Base-by-base conservation (phyloP, 208 protist genomes). In the Wallacemonas collosoma region DNA sequence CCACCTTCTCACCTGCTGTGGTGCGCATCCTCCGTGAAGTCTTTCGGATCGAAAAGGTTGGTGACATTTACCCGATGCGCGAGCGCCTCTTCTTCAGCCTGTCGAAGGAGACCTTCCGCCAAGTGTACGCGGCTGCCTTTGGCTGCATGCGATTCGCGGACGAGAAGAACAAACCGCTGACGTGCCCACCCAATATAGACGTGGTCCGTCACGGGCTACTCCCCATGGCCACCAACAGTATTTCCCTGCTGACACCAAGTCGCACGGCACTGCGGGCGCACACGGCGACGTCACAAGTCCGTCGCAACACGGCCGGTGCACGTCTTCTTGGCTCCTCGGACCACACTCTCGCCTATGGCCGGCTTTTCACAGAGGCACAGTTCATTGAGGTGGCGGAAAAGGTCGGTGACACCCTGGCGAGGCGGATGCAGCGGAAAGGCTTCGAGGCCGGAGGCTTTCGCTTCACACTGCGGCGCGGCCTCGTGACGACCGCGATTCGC, bases 31-130 rank as follows among this genome's bases (percentile, higher is more conserved):
- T 96, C 54, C 76, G 74, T 2, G 71, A 79, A 4, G 81, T 83
- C 0, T 94, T 91, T 63, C 81, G 75, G 47, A 83, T 96, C 11
- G 79, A 71, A 8, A 90, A 75, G 11, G 92, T 86, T 47, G 69
- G 65, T 0, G 77, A 93, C 11, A 75, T 93, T 47, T 70, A 74
- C 39, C 48, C 75, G 8, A 61, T 85, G 41, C 69, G 77, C 12
- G 47, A 82, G 15, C 50, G 73, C 11, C 67, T 96, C 4, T 79
- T 72, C 57, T 92, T 88, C 67, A 86, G 73, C 51, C 70, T 96
- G 2, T 84, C 84, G 8, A 67, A 60, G 35, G 60, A 67, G 38
- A 90, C 86, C 11, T 85, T 86, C 43, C 70, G 68, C 0, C 71
- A 55, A 11, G 91, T 84, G 62, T 76, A 87, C 68, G 61, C 57